Evolutionary conservation across 495 filamentous ascomycete genomes (phyloP), one percentile per base, ranked within the genome.

Genomic region (Penicillium silybi): DNA sequence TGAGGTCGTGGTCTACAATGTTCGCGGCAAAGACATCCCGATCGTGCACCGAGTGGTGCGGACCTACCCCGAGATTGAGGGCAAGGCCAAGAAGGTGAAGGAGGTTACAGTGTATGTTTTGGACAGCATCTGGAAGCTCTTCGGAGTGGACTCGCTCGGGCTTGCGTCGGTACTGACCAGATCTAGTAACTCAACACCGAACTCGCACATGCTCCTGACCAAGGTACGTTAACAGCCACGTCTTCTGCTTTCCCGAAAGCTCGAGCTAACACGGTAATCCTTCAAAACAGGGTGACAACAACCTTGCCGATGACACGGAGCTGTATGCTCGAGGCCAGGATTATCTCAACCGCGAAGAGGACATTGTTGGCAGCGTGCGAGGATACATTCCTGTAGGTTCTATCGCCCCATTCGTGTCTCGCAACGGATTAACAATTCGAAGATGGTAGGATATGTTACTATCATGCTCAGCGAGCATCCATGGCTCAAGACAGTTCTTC

Each of bases 401-500:
- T 32, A 32, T 32, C 10, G 10, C 29, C 11, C 8, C 29, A 1
- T 32, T 8, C 29, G 3, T 13, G 3, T 13, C 29, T 32, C 3
- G 10, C 29, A 32, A 13, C 11, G 10, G 29, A 15, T 13, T 32
- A 15, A 29, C 10, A 10, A 32, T 32, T 15, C 10, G 29, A 10
- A 32, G 29, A 90, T 91, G 63, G 92, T 99, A 4, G 93, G 93
- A 38, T 99, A 97, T 64, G 92, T 97, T 26, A 99, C 93, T 8
- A 99, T 99, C 62, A 79, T 99, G 73, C 77, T 99, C 46, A 91
- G 87, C 50, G 93, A 99, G 68, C 87, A 99, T 66, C 93, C 95
- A 16, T 97, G 93, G 95, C 62, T 97, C 58, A 99, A 99, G 81
- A 92, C 87, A 13, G 91, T 85, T 1, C 85, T 97, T 80, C 66